Base-by-base conservation (phyloP, 208 protist species). In the Angomonas desouzai region DNA sequence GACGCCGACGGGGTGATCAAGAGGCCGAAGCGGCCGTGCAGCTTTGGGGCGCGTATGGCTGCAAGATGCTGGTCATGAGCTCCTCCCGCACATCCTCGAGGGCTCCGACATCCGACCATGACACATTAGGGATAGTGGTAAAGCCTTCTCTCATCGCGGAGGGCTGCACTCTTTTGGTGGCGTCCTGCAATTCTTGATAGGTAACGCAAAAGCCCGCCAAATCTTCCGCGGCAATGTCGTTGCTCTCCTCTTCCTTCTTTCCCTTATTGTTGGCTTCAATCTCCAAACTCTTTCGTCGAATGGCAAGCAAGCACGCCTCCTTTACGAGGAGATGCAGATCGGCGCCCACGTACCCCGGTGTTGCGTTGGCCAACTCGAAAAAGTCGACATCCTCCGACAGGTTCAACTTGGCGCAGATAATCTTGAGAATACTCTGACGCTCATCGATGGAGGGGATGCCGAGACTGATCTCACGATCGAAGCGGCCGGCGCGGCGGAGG, bases 341-440 rank as follows among this genome's bases (percentile, higher is more conserved):
- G 3, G 98, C 98, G 11, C 97, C 98, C n/a, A 99, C 98, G 71
- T 97, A 99, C 30, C 98, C 98, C 18, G 97, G 97, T 4, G 98
- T 99, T 62, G 89, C 87, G 48, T 91, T 92, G 3, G 97, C 94
- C 20, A 99, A 76, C 61, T 97, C 84, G 40, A 91, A 83, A 70
- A 98, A 97, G 68, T 99, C 90, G 48, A 99, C 82, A 48, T 95
- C 82, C 6, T 70, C 80, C 1, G 72, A 62, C 1, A 98, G 56
- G 62, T 88, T 85, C 25, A 99, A 66, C 30, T 89, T 86, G 13
- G 64, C 61, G 28, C 87, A 90, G 57, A 98, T 74, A 16, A 97
- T 84, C 29, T 77, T 66, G 3, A 98, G 64, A 66, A 98, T 98
- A 68, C 81, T 79, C 62, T 87, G 73, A 29, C 98, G 79, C 68